phyloP scores from a whole-genome alignment of 1,139 yeast genomes.

The Yamadazyma diddensiae region DNA sequence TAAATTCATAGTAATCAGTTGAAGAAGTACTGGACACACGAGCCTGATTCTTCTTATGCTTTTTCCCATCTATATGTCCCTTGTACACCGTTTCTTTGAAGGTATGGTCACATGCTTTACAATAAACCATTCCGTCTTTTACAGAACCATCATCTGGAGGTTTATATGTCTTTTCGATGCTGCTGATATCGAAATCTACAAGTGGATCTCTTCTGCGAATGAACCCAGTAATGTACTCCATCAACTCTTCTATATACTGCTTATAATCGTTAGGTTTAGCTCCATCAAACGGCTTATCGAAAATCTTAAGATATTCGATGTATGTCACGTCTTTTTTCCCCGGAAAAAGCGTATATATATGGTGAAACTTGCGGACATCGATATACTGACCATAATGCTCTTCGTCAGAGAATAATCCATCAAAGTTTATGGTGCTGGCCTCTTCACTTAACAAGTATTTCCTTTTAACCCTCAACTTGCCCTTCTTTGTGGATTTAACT shows the following conservation, averaged over 20 bases:
- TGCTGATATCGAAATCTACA: constrained; percentile 21
- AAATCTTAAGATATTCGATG: constrained; percentile 46
- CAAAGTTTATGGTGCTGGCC: constrained; percentile 48
- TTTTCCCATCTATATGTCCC: constrained; percentile 73
- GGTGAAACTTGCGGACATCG: constrained; percentile 54
- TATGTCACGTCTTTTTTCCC: constrained; percentile 24
- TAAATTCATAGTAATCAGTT: constrained; percentile 24
- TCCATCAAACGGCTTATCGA: constrained; percentile 38
- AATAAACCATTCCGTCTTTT: constrained; percentile 45
- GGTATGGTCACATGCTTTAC: constrained; percentile 60
- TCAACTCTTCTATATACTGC: constrained; percentile 41
- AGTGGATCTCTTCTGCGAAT: constrained; percentile 52
- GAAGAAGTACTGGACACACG: background rate
- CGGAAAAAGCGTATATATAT: constrained; percentile 36
- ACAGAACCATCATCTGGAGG: constrained; percentile 9
- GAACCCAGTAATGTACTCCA: constrained; percentile 46
- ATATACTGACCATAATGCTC: constrained; percentile 67
- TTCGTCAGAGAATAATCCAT: constrained; percentile 49
- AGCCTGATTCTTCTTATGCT: constrained; percentile 55
- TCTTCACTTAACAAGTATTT: constrained; percentile 45
- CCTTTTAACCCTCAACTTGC: constrained; percentile 28
- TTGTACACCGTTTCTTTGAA: constrained; percentile 71
- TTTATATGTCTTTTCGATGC: background rate
- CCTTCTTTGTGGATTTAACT: constrained; percentile 17
- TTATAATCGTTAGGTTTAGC: constrained; percentile 34